Evolutionary conservation across 768 basidiomycete genomes (phyloP).

Genomic region (Kwoniella mangroviensis): DNA sequence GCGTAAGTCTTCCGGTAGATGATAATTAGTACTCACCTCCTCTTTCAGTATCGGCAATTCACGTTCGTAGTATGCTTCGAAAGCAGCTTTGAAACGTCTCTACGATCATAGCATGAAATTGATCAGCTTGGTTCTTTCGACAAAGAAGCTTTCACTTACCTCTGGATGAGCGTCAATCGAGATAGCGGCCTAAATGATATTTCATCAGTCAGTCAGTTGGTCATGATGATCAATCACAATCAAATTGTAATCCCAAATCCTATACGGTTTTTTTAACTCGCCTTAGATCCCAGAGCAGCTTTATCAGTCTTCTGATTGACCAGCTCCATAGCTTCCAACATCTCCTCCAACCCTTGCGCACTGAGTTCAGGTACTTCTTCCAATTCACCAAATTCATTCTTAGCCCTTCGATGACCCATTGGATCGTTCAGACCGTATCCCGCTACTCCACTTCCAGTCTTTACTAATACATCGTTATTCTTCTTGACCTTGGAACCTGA

Average conservation of each 20-base stretch:
- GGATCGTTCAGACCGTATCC: conserved; percentile 51
- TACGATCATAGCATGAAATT: conserved; percentile 51
- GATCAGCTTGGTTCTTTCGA: conserved; percentile 3
- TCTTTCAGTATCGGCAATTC: conserved; percentile 77
- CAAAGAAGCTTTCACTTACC: conserved; percentile 62
- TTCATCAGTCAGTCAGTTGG: no score
- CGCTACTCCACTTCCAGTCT: conserved; percentile 67
- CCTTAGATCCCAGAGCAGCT: conserved; percentile 79
- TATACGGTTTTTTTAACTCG: conserved; percentile 24
- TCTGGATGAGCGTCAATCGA: conserved; percentile 70
- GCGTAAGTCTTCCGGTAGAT: background rate
- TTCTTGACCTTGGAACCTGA: conserved; percentile 44
- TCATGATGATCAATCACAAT: no score
- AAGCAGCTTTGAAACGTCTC: conserved; percentile 93
- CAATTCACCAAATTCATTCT: conserved; percentile 40
- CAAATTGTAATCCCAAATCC: no score
- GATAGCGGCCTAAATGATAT: conserved; percentile 15
- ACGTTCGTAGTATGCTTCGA: conserved; percentile 84
- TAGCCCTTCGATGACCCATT: conserved; percentile 39
- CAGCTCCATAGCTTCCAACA: conserved; percentile 82
- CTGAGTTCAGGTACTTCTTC: conserved; percentile 70
- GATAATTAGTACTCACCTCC: conserved; percentile 64
- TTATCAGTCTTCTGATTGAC: conserved; percentile 93
- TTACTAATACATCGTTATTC: conserved; percentile 70
- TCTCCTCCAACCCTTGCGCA: conserved; percentile 89